A percentile compares a stretch with the other conserved stretches of the same genome.
phyloP scores from a whole-genome alignment of 2,329 filamentous ascomycete genomes.

The Trichophyton benhamiae region DNA sequence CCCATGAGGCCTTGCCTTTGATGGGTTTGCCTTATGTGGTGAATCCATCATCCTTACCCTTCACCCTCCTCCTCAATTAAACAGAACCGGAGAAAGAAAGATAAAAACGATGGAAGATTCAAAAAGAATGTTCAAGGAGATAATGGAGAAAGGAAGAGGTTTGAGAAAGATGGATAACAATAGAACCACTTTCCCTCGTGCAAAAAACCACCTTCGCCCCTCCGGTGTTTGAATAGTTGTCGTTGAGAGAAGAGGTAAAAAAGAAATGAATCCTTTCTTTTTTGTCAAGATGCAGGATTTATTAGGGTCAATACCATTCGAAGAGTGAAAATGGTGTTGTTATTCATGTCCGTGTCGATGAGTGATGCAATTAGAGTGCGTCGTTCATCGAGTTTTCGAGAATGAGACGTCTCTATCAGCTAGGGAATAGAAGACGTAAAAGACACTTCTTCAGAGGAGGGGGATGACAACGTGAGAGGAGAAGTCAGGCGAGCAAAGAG shows the following conservation, averaged over 20 bases:
- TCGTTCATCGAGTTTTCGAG: constrained; percentile 2
- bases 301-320: constrained; percentile 3
- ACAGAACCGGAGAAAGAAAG: background rate
- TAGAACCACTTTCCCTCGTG: constrained; percentile 5
- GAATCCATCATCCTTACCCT: constrained; percentile 25
- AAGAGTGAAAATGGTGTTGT: constrained; percentile 3
- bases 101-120: constrained; percentile 1
- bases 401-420: constrained; percentile 2
- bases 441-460: background rate
- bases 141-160: constrained; percentile 4
- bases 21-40: constrained; percentile 29
- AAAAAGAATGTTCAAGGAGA: background rate
- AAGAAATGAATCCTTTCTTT: constrained; percentile 5
- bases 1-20: constrained; percentile 21
- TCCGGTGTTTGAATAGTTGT: background rate
- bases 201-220: constrained; percentile 2
- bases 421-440: constrained; percentile 2
- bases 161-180: constrained; percentile 7
- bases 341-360: background rate
- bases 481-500: background rate
- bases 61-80: background rate
- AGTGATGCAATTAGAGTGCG: constrained; percentile 4
- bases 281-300: constrained; percentile 2
- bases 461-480: background rate
- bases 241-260: constrained; percentile 1